Evolutionary conservation across 225 moss, liverwort and hornwort genomes (phyloP).

Genomic region (Rhytidiadelphus loreus): DNA sequence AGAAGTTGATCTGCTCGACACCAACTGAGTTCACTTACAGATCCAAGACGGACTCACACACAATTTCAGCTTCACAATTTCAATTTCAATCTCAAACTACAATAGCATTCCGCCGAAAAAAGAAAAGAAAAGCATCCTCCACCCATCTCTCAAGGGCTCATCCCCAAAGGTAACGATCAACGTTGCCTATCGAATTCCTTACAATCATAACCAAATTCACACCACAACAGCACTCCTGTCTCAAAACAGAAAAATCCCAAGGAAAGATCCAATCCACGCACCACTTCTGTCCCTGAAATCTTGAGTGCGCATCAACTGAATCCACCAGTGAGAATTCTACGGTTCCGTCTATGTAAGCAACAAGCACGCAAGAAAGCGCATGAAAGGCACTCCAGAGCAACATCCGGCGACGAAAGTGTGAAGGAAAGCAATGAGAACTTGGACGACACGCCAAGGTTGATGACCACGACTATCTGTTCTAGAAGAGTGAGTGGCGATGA

Average conservation of each 20-base stretch:
- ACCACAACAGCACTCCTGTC: background rate
- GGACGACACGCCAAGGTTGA: background rate
- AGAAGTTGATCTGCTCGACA: background rate
- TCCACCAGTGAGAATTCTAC: background rate
- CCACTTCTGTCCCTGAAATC: background rate
- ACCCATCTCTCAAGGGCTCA: background rate
- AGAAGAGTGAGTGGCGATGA: background rate
- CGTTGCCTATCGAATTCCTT: background rate
- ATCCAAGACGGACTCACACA: background rate
- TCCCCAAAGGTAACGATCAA: background rate
- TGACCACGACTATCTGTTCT: background rate
- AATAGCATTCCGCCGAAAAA: background rate
- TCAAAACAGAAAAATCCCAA: background rate
- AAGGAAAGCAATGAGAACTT: background rate
- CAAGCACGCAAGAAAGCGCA: background rate
- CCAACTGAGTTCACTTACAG: background rate
- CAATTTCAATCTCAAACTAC: background rate
- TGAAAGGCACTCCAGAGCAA: background rate
- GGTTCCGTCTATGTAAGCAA: background rate
- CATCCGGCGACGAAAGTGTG: background rate
- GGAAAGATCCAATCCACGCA: background rate
- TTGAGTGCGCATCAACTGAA: background rate
- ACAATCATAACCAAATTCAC: background rate
- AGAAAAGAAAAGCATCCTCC: background rate
- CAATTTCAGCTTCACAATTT: background rate